Evolutionary conservation across 169 alveolate genomes (phyloP).

Genomic region (Plasmodium yoelii): DNA sequence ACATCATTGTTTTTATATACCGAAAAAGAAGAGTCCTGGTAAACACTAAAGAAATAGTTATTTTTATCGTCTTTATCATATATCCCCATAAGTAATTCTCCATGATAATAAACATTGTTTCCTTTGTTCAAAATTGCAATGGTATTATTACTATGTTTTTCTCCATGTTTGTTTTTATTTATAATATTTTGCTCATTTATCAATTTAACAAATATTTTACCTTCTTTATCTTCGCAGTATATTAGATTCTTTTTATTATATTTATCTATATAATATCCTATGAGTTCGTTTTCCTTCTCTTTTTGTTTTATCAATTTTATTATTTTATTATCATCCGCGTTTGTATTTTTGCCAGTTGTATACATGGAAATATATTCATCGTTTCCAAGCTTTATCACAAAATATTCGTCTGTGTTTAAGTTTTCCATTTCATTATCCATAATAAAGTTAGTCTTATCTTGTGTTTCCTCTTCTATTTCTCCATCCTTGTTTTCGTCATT

Average conservation of each 20-base stretch:
- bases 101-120: conserved; percentile 40
- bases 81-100: conserved; percentile 40
- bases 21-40: conserved; percentile 50
- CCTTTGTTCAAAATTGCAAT: conserved; percentile 39
- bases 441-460: background rate
- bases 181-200: background rate
- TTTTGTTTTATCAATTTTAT: background rate
- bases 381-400: conserved; percentile 7
- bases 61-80: conserved; percentile 33
- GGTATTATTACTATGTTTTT: background rate
- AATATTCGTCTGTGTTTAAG: conserved; percentile 21
- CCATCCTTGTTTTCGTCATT: background rate
- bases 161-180: background rate
- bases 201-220: conserved; percentile 20
- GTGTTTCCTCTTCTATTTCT: background rate
- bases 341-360: background rate
- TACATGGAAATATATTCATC: conserved; percentile 14
- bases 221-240: conserved; percentile 27
- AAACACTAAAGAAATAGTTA: conserved; percentile 62
- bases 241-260: conserved; percentile 34
- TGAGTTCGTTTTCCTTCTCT: conserved; percentile 7
- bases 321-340: background rate
- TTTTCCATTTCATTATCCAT: conserved; percentile 37
- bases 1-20: conserved; percentile 50
- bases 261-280: conserved; percentile 55